phyloP scores from a whole-genome alignment of 495 filamentous ascomycete genomes.

The Neurospora sp. region DNA sequence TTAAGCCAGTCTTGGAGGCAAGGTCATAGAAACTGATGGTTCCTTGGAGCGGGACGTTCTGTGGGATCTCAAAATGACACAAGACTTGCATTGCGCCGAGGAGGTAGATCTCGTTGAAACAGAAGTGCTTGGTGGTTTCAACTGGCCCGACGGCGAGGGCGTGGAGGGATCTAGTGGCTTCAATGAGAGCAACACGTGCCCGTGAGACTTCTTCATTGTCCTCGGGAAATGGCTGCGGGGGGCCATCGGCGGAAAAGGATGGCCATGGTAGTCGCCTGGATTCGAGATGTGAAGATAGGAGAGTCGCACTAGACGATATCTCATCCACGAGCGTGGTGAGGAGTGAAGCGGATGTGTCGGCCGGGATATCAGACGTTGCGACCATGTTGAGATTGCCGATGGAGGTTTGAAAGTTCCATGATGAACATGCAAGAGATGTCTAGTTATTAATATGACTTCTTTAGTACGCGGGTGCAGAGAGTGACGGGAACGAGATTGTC shows the following conservation, averaged over 20 bases:
- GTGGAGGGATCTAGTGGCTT: conserved; percentile 10
- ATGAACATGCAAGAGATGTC: neutral
- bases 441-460: neutral
- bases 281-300: conserved; percentile 1
- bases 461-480: neutral
- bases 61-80: conserved; percentile 20
- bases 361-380: neutral
- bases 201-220: neutral
- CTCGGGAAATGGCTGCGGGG: neutral
- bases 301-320: neutral
- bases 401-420: neutral
- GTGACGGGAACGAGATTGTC: neutral
- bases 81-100: conserved; percentile 10
- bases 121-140: conserved; percentile 7
- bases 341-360: neutral
- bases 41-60: conserved; percentile 19
- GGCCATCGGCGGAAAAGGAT: conserved; percentile 6
- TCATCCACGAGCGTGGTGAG: conserved; percentile 5
- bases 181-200: conserved; percentile 6
- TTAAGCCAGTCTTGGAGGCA: conserved; percentile 11
- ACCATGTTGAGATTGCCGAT: neutral
- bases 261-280: conserved; percentile 6
- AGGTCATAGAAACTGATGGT: conserved; percentile 18
- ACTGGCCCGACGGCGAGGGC: conserved; percentile 6
- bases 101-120: conserved; percentile 6